Percentiles rank a stretch among this genome's conserved stretches.
Evolutionary conservation across 2,329 filamentous ascomycete genomes (phyloP).

Genomic region (Colletotrichum lindemuthianum): DNA sequence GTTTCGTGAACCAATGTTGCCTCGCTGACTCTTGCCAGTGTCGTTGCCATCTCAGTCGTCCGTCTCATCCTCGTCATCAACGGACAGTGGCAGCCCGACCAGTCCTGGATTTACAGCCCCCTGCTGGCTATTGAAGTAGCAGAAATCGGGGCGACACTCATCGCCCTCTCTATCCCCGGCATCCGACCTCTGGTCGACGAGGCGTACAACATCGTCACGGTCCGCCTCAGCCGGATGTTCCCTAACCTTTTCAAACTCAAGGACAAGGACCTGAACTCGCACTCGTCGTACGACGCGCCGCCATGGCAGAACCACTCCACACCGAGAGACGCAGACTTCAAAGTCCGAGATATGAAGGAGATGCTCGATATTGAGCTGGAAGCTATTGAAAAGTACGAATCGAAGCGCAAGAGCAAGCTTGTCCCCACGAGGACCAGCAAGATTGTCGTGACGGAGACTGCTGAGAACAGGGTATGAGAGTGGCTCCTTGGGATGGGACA

Average conservation of each 20-base stretch:
- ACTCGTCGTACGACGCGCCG: slow-evolving; percentile 14
- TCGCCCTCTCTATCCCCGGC: slow-evolving; percentile 61
- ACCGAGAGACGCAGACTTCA: slow-evolving; percentile 10
- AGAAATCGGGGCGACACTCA: slow-evolving; percentile 60
- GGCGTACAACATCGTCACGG: not conserved
- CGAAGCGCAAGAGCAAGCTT: not conserved
- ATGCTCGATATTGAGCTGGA: slow-evolving; percentile 1
- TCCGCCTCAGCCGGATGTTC: not conserved
- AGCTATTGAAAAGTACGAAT: slow-evolving; percentile 13
- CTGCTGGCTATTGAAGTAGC: slow-evolving; percentile 60
- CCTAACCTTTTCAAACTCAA: not conserved
- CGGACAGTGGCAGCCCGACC: slow-evolving; percentile 58
- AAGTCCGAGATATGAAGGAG: slow-evolving; percentile 3
- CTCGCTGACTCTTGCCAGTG: slow-evolving; percentile 43
- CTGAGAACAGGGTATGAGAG: not conserved
- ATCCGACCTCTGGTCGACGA: slow-evolving; percentile 53
- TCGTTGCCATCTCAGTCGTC: slow-evolving; percentile 58
- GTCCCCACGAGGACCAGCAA: slow-evolving; percentile 4
- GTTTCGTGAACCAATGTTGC: no score
- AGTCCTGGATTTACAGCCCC: slow-evolving; percentile 62
- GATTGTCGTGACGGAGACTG: not conserved
- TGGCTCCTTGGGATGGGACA: not conserved
- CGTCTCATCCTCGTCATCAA: slow-evolving; percentile 58
- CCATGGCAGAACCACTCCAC: slow-evolving; percentile 17
- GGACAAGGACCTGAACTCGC: not conserved